Conservation (phyloP, 306 rosid genomes). For the Notholithocarpus densiflorus region DNA sequence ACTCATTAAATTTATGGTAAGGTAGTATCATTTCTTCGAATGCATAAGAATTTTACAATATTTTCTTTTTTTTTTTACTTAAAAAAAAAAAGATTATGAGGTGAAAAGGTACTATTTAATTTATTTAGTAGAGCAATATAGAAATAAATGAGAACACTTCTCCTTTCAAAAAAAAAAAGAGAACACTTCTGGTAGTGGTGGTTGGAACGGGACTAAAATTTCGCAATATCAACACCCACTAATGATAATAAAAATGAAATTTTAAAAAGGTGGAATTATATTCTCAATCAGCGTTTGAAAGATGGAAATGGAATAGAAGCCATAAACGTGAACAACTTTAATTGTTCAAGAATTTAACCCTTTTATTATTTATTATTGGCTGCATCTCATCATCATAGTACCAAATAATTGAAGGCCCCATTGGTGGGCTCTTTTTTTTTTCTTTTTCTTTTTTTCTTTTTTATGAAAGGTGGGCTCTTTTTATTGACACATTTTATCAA, state of each 20-base stretch:
- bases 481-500: too few species aligned
- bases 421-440: background rate
- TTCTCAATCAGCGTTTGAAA: background rate
- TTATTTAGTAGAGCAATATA: background rate
- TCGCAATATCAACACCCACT: background rate
- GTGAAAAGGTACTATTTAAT: background rate
- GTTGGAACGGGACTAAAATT: background rate
- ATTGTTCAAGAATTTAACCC: background rate
- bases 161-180: too few species aligned
- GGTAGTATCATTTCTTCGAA: fast-evolving
- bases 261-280: background rate
- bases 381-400: background rate
- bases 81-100: too few species aligned
- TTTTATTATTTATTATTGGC: background rate
- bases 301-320: background rate
- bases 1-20: too few species aligned
- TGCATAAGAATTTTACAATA: fast-evolving
- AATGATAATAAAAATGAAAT: background rate
- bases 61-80: too few species aligned
- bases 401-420: background rate
- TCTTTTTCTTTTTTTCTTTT: too few species aligned
- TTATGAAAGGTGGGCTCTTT: too few species aligned
- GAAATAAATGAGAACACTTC: background rate
- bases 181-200: background rate
- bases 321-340: background rate